Percentiles rank a stretch among this genome's conserved stretches.
Conservation (phyloP, 2,329 filamentous ascomycete genomes). For the Pseudogymnoascus sp. region DNA sequence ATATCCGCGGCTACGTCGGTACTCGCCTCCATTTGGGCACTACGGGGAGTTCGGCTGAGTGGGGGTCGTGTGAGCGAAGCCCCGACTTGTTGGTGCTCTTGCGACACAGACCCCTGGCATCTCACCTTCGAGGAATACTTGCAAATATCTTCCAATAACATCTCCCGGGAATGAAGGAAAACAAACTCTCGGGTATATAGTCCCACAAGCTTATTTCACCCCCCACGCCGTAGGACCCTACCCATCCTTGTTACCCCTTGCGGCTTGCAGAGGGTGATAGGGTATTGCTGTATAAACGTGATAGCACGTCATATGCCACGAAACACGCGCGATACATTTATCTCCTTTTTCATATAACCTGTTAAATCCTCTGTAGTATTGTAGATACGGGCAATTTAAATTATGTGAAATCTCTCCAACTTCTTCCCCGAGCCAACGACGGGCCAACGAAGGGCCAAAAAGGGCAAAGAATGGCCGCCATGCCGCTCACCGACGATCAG, state of each 20-base stretch:
- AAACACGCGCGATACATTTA: background rate
- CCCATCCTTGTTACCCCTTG: background rate
- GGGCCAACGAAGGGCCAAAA: background rate
- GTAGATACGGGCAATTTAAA: background rate
- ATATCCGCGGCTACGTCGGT: background rate
- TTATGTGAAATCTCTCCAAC: conserved; percentile 2
- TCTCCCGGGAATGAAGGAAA: background rate
- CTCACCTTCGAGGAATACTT: background rate
- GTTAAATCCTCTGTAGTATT: background rate
- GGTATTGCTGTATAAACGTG: background rate
- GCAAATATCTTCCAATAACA: background rate
- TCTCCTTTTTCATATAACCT: background rate
- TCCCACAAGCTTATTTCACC: background rate
- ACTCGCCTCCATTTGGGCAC: background rate
- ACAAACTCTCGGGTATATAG: background rate
- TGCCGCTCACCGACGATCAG: conserved; percentile 25
- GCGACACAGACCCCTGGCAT: background rate
- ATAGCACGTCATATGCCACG: conserved; percentile 1
- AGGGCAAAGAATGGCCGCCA: background rate
- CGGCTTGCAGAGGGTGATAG: background rate
- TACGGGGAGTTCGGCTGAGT: background rate
- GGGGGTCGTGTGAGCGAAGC: background rate
- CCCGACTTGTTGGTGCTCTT: background rate
- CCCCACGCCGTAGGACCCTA: background rate
- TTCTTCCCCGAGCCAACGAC: background rate